Conservation (phyloP, 768 basidiomycete species). For the Tylopilus vinaceipallidus region DNA sequence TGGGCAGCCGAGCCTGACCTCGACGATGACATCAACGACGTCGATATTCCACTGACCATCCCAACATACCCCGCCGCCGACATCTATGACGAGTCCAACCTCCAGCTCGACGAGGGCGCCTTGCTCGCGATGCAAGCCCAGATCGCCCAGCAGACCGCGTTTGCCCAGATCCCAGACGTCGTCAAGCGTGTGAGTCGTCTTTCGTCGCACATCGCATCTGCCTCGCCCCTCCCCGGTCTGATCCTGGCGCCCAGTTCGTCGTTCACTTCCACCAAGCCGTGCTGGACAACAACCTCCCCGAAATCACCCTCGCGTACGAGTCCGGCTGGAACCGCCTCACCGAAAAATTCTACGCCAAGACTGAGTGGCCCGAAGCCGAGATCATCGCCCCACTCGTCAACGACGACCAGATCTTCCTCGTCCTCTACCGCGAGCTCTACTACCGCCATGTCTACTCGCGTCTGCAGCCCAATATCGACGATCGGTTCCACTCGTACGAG, state of each 20-base stretch:
- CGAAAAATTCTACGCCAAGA: constrained; percentile 91
- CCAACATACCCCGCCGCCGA: constrained; percentile 27
- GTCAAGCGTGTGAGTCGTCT: constrained; percentile 72
- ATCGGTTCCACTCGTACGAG: constrained; percentile 96
- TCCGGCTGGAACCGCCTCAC: constrained; percentile 97
- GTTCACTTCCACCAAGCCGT: constrained; percentile 95
- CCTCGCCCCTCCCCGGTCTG: too few relatives aligned
- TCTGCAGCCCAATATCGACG: constrained; percentile 92
- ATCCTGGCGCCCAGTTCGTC: constrained; percentile 62
- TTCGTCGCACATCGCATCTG: too few relatives aligned
- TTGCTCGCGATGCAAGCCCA: constrained; percentile 76
- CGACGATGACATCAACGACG: constrained; percentile 71
- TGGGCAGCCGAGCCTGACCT: constrained; percentile 81
- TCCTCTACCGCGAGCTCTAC: constrained; percentile 94
- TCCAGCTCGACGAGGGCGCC: constrained; percentile 70
- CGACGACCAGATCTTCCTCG: constrained; percentile 94
- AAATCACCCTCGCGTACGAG: constrained; percentile 93
- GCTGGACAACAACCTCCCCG: constrained; percentile 82
- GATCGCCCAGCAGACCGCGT: constrained; percentile 79
- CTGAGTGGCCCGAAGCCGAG: constrained; percentile 98
- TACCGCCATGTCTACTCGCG: constrained; percentile 96
- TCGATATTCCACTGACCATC: constrained; percentile 48
- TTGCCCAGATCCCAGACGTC: constrained; percentile 81
- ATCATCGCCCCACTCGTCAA: constrained; percentile 91
- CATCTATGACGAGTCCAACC: constrained; percentile 38